phyloP scores from a whole-genome alignment of 495 filamentous ascomycete species.

The Poronia punctata region DNA sequence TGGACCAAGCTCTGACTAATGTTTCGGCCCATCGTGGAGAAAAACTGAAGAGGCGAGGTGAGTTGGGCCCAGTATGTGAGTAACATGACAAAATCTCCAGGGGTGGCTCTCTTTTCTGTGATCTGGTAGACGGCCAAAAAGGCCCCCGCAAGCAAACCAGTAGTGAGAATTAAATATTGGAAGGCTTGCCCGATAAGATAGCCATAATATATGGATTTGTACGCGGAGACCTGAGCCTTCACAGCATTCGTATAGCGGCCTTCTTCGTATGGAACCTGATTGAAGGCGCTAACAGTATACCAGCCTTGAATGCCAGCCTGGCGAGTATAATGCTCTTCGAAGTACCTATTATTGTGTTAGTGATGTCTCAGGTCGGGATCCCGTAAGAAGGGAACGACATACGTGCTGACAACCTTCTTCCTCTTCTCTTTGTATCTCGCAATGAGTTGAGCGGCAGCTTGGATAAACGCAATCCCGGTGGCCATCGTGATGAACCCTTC shows the following conservation, averaged over 20 bases:
- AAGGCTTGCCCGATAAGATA: conserved; percentile 41
- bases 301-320: conserved; percentile 61
- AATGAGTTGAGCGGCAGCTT: conserved; percentile 50
- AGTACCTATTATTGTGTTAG: conserved; percentile 26
- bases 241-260: conserved; percentile 50
- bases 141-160: conserved; percentile 56
- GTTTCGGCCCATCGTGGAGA: conserved; percentile 53
- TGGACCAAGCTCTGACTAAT: conserved; percentile 59
- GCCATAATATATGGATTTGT: conserved; percentile 32
- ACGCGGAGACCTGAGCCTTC: conserved; percentile 33
- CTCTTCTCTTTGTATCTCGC: conserved; percentile 30
- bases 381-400: conserved; percentile 6
- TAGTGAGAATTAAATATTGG: conserved; percentile 53
- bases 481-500: conserved; percentile 64
- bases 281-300: conserved; percentile 67
- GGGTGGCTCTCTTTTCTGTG: conserved; percentile 42
- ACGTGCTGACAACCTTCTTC: conserved; percentile 32
- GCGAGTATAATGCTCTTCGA: conserved; percentile 53
- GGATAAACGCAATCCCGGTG: conserved; percentile 57
- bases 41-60: conserved; percentile 53
- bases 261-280: conserved; percentile 59
- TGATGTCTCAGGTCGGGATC: not conserved
- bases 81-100: conserved; percentile 67
- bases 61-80: conserved; percentile 65
- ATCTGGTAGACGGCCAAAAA: conserved; percentile 67